Evolutionary conservation across 306 rosid genomes (phyloP).

Genomic region (Arachis stenosperma): DNA sequence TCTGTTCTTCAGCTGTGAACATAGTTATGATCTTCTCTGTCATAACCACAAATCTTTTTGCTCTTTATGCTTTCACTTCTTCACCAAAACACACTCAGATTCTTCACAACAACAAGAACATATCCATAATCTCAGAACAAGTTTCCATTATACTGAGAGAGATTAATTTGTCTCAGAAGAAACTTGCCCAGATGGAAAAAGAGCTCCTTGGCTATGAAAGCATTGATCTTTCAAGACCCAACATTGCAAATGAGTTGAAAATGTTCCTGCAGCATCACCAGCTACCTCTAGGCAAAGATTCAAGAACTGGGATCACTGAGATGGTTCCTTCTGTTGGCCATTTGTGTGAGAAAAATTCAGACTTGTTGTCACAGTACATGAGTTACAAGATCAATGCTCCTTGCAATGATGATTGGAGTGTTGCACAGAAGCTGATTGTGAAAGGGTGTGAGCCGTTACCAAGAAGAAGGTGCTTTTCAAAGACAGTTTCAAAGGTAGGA

Average conservation of each 20-base stretch:
- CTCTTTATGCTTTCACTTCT: conserved; percentile 83
- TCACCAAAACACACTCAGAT: conserved; percentile 60
- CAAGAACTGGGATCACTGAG: conserved; percentile 88
- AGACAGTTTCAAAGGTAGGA: conserved; percentile 67
- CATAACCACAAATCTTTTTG: conserved; percentile 88
- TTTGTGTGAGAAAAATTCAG: conserved; percentile 66
- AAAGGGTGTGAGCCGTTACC: conserved; percentile 90
- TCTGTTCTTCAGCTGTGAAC: conserved; percentile 84
- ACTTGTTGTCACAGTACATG: conserved; percentile 79
- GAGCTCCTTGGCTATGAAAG: conserved; percentile 78
- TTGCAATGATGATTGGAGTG: conserved; percentile 93
- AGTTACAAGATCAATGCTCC: conserved; percentile 66
- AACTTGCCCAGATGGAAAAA: conserved; percentile 83
- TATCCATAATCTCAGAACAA: conserved; percentile 87
- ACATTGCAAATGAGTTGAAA: conserved; percentile 68
- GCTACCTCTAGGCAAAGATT: conserved; percentile 89
- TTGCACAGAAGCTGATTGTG: conserved; percentile 75
- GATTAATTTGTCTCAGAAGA: conserved; percentile 81
- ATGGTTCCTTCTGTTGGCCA: conserved; percentile 96
- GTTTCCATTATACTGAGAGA: conserved; percentile 79
- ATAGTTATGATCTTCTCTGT: conserved; percentile 88
- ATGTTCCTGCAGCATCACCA: conserved; percentile 67
- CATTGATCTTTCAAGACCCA: conserved; percentile 85
- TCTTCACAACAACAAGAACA: conserved; percentile 63
- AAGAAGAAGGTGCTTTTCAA: conserved; percentile 81